A percentile compares a stretch with the other conserved stretches of the same genome.
Conservation (phyloP, 331 rosid species). For the Saraca asoca region DNA sequence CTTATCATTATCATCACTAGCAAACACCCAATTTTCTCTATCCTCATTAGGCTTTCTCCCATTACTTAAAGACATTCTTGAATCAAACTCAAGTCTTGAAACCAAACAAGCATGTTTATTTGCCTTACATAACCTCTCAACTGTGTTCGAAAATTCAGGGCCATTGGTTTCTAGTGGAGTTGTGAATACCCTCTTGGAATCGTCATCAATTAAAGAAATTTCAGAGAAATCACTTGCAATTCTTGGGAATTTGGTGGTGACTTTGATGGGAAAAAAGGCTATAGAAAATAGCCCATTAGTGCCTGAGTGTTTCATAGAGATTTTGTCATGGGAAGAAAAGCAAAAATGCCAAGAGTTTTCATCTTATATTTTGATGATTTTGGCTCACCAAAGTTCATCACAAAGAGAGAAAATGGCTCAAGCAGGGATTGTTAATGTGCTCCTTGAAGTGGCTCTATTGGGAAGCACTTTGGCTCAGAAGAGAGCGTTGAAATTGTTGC, state of each 20-base stretch:
- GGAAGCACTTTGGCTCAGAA: constrained; percentile 88
- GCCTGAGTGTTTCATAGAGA: constrained; percentile 68
- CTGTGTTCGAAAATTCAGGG: constrained; percentile 62
- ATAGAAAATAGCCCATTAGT: constrained; percentile 64
- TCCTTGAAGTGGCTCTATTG: constrained; percentile 74
- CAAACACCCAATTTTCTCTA: constrained; percentile 59
- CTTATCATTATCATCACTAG: constrained; percentile 64
- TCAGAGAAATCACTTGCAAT: constrained; percentile 79
- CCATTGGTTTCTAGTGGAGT: constrained; percentile 63
- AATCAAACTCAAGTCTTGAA: constrained; percentile 48
- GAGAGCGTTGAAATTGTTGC: constrained; percentile 75
- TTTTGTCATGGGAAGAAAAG: constrained; percentile 84
- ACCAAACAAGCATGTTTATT: constrained; percentile 60
- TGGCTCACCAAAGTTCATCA: constrained; percentile 83
- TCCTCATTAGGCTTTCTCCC: constrained; percentile 59
- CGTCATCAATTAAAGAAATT: constrained; percentile 46
- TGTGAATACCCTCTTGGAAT: constrained; percentile 57
- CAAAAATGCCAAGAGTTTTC: constrained; percentile 83
- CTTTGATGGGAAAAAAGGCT: constrained; percentile 77
- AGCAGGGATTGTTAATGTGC: constrained; percentile 71
- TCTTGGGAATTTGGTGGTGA: constrained; percentile 76
- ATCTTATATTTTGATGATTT: constrained; percentile 78
- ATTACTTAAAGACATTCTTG: constrained; percentile 49
- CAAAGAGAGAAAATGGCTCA: constrained; percentile 76
- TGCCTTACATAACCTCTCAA: constrained; percentile 67